A percentile compares a stretch with the other conserved stretches of the same genome.
phyloP scores from a whole-genome alignment of 305 asterid species.

The Fraxinus sp. region DNA sequence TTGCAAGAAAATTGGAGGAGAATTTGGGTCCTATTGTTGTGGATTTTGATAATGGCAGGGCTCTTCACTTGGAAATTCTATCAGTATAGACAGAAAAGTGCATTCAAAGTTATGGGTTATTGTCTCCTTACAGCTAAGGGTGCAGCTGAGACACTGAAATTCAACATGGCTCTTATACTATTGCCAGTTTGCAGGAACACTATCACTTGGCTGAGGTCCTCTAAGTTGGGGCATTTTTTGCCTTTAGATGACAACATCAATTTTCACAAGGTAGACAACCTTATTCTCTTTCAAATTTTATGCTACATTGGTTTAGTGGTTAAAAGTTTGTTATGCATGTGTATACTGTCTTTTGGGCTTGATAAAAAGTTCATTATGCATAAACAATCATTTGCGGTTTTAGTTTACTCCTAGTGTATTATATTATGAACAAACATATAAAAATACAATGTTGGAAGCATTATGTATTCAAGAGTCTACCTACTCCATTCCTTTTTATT shows the following conservation, averaged over 20 bases:
- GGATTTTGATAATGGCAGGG: constrained; percentile 76
- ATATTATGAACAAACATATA: background rate
- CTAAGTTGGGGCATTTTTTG: constrained; percentile 48
- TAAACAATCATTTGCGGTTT: background rate
- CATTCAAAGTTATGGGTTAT: constrained; percentile 66
- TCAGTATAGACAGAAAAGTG: constrained; percentile 55
- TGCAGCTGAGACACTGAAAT: constrained; percentile 69
- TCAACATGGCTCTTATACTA: constrained; percentile 76
- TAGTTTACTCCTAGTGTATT: background rate
- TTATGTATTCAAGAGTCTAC: background rate
- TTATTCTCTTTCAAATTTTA: background rate
- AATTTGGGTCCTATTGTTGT: constrained; percentile 62
- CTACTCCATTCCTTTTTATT: background rate
- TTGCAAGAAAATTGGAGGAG: constrained; percentile 80
- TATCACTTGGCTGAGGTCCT: constrained; percentile 72
- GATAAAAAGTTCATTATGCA: background rate
- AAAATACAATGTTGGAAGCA: background rate
- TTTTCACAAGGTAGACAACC: constrained; percentile 61
- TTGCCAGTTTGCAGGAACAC: constrained; percentile 79
- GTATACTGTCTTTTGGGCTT: background rate
- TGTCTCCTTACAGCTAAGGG: constrained; percentile 80
- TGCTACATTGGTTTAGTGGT: background rate
- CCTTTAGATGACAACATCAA: constrained; percentile 85
- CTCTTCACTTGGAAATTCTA: constrained; percentile 69
- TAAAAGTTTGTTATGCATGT: background rate